Percentiles rank a stretch among this genome's conserved stretches.
Evolutionary conservation across 2,329 filamentous ascomycete species (phyloP).

Genomic region (Epicoccum sorghinum): DNA sequence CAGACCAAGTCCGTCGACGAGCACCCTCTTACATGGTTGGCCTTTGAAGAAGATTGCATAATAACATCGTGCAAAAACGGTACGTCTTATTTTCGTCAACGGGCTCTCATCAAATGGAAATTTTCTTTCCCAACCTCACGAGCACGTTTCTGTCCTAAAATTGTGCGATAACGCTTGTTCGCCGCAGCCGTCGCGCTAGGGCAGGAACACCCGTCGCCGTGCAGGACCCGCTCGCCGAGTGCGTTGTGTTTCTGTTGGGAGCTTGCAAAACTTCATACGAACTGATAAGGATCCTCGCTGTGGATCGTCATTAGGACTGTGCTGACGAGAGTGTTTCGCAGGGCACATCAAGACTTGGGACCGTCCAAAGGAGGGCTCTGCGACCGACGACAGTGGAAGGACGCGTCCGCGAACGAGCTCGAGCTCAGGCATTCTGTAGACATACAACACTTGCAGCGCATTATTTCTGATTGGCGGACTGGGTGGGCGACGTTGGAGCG

Average conservation of each 20-base stretch:
- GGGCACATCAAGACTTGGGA: slow-evolving; percentile 79
- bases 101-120: slow-evolving; percentile 4
- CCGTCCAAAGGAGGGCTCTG: slow-evolving; percentile 61
- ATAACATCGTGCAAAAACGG: slow-evolving; percentile 91
- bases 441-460: slow-evolving; percentile 2
- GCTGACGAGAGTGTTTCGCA: slow-evolving; percentile 46
- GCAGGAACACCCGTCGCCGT: slow-evolving; percentile 15
- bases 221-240: slow-evolving; percentile 17
- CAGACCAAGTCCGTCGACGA: slow-evolving; percentile 83
- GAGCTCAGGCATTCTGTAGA: slow-evolving; percentile 8
- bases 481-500: neutral
- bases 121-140: slow-evolving; percentile 14
- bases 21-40: slow-evolving; percentile 86
- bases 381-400: slow-evolving; percentile 40
- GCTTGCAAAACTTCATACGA: slow-evolving; percentile 14
- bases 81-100: slow-evolving; percentile 55
- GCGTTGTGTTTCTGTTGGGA: slow-evolving; percentile 19
- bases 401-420: slow-evolving; percentile 18
- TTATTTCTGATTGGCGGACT: slow-evolving; percentile 5
- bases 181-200: slow-evolving; percentile 15
- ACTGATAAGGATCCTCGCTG: slow-evolving; percentile 14
- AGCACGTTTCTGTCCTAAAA: slow-evolving; percentile 11
- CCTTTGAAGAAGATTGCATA: slow-evolving; percentile 92
- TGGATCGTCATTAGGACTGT: slow-evolving; percentile 24
- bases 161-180: slow-evolving; percentile 12